Evolutionary conservation across 108 stramenopile species (phyloP).

Genomic region (Cyclotella choctawhatcheeana): DNA sequence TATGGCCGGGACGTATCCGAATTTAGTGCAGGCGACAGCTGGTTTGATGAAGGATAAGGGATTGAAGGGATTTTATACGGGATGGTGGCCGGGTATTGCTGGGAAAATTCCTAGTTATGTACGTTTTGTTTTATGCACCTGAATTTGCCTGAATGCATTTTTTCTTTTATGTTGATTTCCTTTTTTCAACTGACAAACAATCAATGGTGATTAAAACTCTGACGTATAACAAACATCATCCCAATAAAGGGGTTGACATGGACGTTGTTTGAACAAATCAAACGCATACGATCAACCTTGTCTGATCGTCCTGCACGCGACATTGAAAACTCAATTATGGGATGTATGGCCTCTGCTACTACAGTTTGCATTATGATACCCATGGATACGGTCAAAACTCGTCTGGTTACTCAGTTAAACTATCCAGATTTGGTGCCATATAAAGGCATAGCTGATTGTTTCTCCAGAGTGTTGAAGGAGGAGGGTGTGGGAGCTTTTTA

Average conservation of each 20-base stretch:
- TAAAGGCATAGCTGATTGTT: constrained; percentile 94
- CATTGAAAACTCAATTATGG: constrained; percentile 93
- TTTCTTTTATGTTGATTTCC: not conserved
- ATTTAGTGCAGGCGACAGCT: constrained; percentile 67
- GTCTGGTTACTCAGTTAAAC: constrained; percentile 88
- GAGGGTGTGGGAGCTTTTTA: constrained; percentile 94
- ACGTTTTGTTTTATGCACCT: too few relatives aligned
- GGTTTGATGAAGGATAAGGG: constrained; percentile 71
- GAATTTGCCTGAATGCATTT: too few relatives aligned
- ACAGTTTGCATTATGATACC: constrained; percentile 98
- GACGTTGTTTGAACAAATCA: constrained; percentile 96
- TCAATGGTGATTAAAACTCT: too few relatives aligned
- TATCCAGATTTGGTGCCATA: constrained; percentile 71
- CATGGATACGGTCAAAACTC: constrained; percentile 96
- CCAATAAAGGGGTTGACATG: constrained; percentile 88
- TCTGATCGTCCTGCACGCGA: constrained; percentile 75
- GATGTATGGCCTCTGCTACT: constrained; percentile 91
- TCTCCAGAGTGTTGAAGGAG: constrained; percentile 78
- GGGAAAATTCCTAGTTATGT: constrained; percentile 95
- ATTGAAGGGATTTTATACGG: constrained; percentile 90
- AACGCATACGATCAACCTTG: constrained; percentile 56
- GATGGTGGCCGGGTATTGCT: constrained; percentile 96
- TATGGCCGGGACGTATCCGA: constrained; percentile 95
- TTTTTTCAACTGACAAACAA: too few relatives aligned
- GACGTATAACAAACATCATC: not conserved